Conservation (phyloP, 164 flowering plant species). For the Stephania japonica region DNA sequence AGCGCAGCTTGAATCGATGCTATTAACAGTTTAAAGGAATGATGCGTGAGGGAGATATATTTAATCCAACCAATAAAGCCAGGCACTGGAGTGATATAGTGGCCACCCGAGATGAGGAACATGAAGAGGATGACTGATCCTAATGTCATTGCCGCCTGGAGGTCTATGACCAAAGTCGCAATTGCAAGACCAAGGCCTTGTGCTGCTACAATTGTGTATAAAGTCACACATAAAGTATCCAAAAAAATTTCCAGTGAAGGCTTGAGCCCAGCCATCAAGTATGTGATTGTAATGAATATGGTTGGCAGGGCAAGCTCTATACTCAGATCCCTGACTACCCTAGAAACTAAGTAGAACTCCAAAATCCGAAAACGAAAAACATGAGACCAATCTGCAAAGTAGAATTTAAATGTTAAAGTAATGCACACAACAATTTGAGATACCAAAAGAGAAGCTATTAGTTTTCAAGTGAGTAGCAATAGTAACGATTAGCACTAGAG, state of each 20-base stretch:
- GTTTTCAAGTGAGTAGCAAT: conserved; percentile 32
- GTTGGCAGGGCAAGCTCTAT: conserved; percentile 82
- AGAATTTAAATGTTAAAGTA: too few relatives aligned
- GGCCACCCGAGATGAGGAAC: conserved; percentile 60
- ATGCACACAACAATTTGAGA: too few relatives aligned
- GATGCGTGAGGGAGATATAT: conserved; percentile 44
- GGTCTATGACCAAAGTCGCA: conserved; percentile 67
- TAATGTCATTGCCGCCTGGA: conserved; percentile 40
- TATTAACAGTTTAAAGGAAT: conserved; percentile 51
- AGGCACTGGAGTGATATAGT: conserved; percentile 63
- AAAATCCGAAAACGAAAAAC: conserved; percentile 49
- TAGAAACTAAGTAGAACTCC: conserved; percentile 67
- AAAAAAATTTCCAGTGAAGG: conserved; percentile 27
- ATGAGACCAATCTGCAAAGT: conserved; percentile 67
- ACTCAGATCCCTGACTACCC: conserved; percentile 48
- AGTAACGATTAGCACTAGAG: conserved; percentile 37
- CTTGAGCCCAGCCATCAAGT: conserved; percentile 76
- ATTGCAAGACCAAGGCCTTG: conserved; percentile 76
- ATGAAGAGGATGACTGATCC: conserved; percentile 52
- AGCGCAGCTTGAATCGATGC: conserved; percentile 16
- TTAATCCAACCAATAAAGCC: conserved; percentile 57
- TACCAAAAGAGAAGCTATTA: conserved; percentile 70
- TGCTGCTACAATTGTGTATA: conserved; percentile 41
- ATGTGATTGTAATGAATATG: conserved; percentile 40
- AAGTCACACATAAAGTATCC: conserved; percentile 31